Evolutionary conservation across 2,329 filamentous ascomycete genomes (phyloP), one percentile per base, ranked within the genome.

Genomic region (Botryotinia globosa): DNA sequence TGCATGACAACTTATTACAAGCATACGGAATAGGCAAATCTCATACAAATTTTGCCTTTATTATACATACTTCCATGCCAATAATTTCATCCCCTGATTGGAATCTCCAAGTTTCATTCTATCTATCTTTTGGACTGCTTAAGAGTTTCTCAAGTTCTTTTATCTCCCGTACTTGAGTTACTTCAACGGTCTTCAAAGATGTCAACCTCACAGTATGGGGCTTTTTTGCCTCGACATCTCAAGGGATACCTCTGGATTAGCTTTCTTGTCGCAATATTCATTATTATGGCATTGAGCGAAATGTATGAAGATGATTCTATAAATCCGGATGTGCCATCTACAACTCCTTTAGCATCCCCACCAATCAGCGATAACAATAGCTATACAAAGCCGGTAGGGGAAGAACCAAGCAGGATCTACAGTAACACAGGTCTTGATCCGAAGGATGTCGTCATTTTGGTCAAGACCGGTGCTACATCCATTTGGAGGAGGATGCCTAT

Each of bases 401-500:
- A 73, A 68, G 45, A 72, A 25, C 42, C 62, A 32, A 66, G 45
- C 32, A 62, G 58, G n/a, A 37, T 54, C 56, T 45, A 54, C 39
- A 54, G 48, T n/a, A n/a, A 18, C 18, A 56, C 58, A 25, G 67
- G 61, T 18, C 67, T 75, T 9, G 62, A 72, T 59, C 74, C 74
- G 7, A 72, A 75, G 37, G 74, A 75, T 64, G 39, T 75, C 34
- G 39, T 73, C 20, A 72, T 75, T 65, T 29, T 75, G 34, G 71
- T 75, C 68, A 75, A 75, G 54, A 75, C 74, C 8, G 74, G 74
- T 25, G 73, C 73, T 22, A 74, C 71, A 3, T 62, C 71, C 4
- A 73, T 75, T 37, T 75, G 74, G 74, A 74, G 73, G 10, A 59
- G 74, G 8, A 75, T 75, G 74, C 74, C 74, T 1, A 70, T 67